Evolutionary conservation across 2,329 filamentous ascomycete species (phyloP), one percentile per base, ranked within the genome.

Genomic region (Karstenula rhodostoma): DNA sequence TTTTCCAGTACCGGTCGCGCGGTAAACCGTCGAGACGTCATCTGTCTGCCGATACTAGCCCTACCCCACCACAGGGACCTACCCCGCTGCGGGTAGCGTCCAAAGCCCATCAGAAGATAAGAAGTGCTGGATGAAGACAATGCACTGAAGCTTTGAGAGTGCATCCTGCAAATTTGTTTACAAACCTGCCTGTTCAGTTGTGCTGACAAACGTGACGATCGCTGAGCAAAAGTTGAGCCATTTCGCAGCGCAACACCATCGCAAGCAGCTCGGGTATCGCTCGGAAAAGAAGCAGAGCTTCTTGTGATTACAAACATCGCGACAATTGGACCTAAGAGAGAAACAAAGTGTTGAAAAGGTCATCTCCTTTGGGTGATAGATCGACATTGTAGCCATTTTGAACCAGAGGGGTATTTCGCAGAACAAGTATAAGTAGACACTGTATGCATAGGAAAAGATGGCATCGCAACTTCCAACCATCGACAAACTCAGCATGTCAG

Each of bases 81-180:
- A 70, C 71, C 71, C 70, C 71, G 63, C 71, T 56, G 64, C 23
- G 40, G 51, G 43, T 25, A 40, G 25, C 61, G 55, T 51, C 57
- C 47, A 44, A 12, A 25, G 22, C 35, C 8, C 52, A 29, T 35
- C 13, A n/a, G 35, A 22, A 40, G 37, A 19, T 35, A 54, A 40
- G 51, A 43, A 12, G 12, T 4, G 22, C 23, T 6, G 13, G 22
- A 27, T 23, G 7, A 13, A 32, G 32, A 6, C 25, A 32, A 19
- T 17, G 33, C 10, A 32, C 37, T 25, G 9, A n/a, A 27, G 19
- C 12, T n/a, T 29, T 19, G 17, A 25, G 12, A 32, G 12, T 27
- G 9, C 23, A 32, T 32, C 15, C n/a, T 29, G 23, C n/a, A 23
- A 7, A 9, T 42, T 7, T 3, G 12, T 17, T 29, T 19, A 40